phyloP scores from a whole-genome alignment of 768 basidiomycete species.

The Termitomyces sp. region DNA sequence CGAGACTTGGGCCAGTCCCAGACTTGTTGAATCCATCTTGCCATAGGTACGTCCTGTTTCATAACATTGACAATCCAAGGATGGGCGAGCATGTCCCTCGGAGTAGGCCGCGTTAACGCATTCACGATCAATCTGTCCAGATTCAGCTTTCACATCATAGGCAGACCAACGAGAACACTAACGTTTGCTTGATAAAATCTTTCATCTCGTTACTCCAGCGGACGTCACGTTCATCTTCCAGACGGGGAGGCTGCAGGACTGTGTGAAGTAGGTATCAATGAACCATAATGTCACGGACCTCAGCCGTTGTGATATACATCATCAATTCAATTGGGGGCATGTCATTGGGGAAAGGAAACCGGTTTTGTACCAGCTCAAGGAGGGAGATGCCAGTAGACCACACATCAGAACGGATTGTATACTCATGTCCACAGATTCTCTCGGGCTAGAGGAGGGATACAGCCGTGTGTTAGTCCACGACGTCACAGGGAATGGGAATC shows the following conservation, averaged over 20 bases:
- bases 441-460: constrained; percentile 59
- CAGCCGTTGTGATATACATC: constrained; percentile 80
- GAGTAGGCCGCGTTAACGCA: constrained; percentile 65
- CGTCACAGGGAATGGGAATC: not conserved
- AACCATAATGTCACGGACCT: constrained; percentile 38
- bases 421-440: constrained; percentile 86
- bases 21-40: constrained; percentile 79
- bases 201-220: constrained; percentile 85
- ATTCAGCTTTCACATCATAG: not conserved
- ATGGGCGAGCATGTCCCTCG: constrained; percentile 77
- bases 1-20: constrained; percentile 70
- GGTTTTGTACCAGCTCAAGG: constrained; percentile 89
- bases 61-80: constrained; percentile 77
- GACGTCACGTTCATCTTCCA: constrained; percentile 67
- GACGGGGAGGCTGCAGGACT: constrained; percentile 61
- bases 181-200: constrained; percentile 86
- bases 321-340: constrained; percentile 92
- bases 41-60: constrained; percentile 85
- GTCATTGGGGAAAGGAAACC: constrained; percentile 92
- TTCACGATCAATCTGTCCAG: constrained; percentile 44
- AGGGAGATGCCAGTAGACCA: constrained; percentile 97
- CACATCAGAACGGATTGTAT: constrained; percentile 93
- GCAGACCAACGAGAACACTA: constrained; percentile 23
- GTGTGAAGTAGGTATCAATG: constrained; percentile 7
- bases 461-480: constrained; percentile 10